Evolutionary conservation across 2,329 filamentous ascomycete species (phyloP).

Genomic region (Akanthomyces muscarius): DNA sequence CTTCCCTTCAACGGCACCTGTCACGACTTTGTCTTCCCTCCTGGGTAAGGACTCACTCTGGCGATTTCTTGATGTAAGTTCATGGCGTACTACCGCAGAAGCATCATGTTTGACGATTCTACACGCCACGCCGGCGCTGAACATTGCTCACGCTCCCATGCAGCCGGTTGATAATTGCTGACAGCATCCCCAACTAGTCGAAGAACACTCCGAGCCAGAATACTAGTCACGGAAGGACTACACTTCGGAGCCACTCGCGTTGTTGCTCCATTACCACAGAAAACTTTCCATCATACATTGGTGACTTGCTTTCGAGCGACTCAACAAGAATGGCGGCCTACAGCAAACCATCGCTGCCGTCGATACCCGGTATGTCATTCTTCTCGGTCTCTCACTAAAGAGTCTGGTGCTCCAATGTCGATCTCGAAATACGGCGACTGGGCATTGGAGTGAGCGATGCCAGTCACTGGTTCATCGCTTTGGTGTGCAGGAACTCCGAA

Average conservation of each 20-base stretch:
- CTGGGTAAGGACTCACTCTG: slow-evolving; percentile 37
- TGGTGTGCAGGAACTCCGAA: background rate
- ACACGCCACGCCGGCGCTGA: background rate
- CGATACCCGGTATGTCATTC: slow-evolving; percentile 71
- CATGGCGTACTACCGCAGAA: background rate
- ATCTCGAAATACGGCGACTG: background rate
- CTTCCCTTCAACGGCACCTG: slow-evolving; percentile 33
- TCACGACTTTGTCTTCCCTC: slow-evolving; percentile 29
- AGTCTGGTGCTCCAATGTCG: background rate
- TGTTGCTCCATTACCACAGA: background rate
- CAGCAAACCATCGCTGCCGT: slow-evolving; percentile 73
- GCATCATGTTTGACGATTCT: background rate
- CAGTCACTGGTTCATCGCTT: background rate
- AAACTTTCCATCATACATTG: background rate
- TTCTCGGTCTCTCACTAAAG: too few relatives aligned
- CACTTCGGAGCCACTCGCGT: background rate
- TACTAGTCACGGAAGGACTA: background rate
- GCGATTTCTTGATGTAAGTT: slow-evolving; percentile 58
- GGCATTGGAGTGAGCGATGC: background rate
- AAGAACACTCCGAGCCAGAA: background rate
- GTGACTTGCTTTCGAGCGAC: background rate
- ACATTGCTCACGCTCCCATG: background rate
- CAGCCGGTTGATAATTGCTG: background rate
- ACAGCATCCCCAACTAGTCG: background rate
- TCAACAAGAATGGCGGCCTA: slow-evolving; percentile 44